Conservation (phyloP, 1,139 yeast genomes). For the Geotrichum phurueaensis region DNA sequence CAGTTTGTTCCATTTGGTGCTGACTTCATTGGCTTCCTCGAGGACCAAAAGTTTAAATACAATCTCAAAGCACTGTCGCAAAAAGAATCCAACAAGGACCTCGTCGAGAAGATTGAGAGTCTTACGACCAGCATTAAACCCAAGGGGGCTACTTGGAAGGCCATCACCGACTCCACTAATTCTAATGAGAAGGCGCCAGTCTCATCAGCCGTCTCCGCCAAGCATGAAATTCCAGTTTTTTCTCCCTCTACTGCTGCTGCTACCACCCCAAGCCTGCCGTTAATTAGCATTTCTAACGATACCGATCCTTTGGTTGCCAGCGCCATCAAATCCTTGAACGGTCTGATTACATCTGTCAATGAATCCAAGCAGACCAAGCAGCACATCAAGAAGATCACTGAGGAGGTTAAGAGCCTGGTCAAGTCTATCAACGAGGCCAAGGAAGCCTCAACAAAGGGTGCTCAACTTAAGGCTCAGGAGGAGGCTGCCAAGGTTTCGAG, state of each 20-base stretch:
- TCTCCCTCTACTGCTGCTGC: constrained; percentile 5
- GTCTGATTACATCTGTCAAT: constrained; percentile 48
- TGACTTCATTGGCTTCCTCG: constrained; percentile 45
- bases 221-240: not conserved
- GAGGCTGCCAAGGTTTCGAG: constrained; percentile 13
- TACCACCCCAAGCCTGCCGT: constrained; percentile 21
- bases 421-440: constrained; percentile 28
- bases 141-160: constrained; percentile 21
- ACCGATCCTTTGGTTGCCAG: constrained; percentile 45
- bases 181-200: not conserved
- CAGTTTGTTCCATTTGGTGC: constrained; percentile 61
- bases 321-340: constrained; percentile 49
- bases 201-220: not conserved
- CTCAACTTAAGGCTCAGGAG: constrained; percentile 24
- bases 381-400: constrained; percentile 27
- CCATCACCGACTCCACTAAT: constrained; percentile 3
- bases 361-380: constrained; percentile 33
- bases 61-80: constrained; percentile 20
- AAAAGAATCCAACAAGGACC: not conserved
- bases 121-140: not conserved
- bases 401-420: constrained; percentile 30
- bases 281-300: constrained; percentile 30
- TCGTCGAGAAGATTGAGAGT: not conserved
- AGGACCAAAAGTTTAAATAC: constrained; percentile 39
- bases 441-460: constrained; percentile 25